A percentile compares a stretch with the other conserved stretches of the same genome.
Evolutionary conservation across 345 rosid genomes (phyloP).

Genomic region (Turritis glabra): DNA sequence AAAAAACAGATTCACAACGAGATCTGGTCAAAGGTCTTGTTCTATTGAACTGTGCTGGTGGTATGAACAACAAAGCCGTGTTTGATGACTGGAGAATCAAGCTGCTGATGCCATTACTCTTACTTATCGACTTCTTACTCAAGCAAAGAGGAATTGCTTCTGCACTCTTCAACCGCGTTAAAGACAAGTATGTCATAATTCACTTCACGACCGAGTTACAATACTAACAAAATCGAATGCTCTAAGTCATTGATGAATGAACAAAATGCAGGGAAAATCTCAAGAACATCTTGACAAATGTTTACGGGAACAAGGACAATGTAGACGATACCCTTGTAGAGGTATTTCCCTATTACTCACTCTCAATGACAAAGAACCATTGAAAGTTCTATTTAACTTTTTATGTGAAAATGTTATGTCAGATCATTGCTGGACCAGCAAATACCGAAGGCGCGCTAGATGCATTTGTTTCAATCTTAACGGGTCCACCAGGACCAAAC

Average conservation of each 20-base stretch:
- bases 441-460: slow-evolving; percentile 81
- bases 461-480: slow-evolving; percentile 80
- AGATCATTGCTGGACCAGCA: slow-evolving; percentile 84
- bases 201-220: background rate
- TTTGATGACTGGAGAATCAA: slow-evolving; percentile 98
- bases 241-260: background rate
- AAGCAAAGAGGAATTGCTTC: slow-evolving; percentile 70
- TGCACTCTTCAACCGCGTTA: slow-evolving; percentile 70
- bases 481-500: slow-evolving; percentile 95
- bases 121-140: slow-evolving; percentile 72
- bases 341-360: slow-evolving; percentile 42
- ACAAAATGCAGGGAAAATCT: slow-evolving; percentile 60
- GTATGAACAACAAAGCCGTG: slow-evolving; percentile 94
- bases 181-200: slow-evolving; percentile 51
- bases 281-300: slow-evolving; percentile 60
- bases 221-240: background rate
- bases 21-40: slow-evolving; percentile 72
- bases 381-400: background rate
- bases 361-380: background rate
- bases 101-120: slow-evolving; percentile 68
- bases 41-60: slow-evolving; percentile 88
- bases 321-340: slow-evolving; percentile 83
- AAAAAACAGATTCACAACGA: slow-evolving; percentile 46
- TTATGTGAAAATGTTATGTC: slow-evolving; percentile 27
- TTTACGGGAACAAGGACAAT: slow-evolving; percentile 73